phyloP scores from a whole-genome alignment of 495 filamentous ascomycete genomes.

The Aspergillus saccharolyticus region DNA sequence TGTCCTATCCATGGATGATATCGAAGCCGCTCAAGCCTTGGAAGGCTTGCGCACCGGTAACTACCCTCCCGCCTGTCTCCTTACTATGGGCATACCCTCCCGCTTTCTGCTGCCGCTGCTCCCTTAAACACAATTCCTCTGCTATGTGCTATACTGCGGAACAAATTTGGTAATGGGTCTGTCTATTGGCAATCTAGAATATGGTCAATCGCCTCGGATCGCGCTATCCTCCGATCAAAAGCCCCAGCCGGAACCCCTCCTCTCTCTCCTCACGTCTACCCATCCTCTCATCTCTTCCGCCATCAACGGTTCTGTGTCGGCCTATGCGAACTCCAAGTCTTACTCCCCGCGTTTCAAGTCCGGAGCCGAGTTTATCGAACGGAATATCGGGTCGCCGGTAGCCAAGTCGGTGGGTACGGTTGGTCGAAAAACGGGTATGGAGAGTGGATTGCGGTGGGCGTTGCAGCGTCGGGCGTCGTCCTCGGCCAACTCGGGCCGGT shows the following conservation, averaged over 20 bases:
- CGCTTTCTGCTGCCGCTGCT: neutral
- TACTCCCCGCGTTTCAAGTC: slow-evolving; percentile 82
- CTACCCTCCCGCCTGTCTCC: neutral
- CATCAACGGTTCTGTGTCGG: slow-evolving; percentile 73
- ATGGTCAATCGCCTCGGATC: slow-evolving; percentile 29
- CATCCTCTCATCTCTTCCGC: slow-evolving; percentile 76
- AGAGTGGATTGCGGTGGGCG: slow-evolving; percentile 75
- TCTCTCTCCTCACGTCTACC: slow-evolving; percentile 72
- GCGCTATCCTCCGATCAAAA: slow-evolving; percentile 29
- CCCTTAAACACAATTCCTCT: neutral
- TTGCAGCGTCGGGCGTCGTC: slow-evolving; percentile 44
- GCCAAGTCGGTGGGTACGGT: slow-evolving; percentile 78
- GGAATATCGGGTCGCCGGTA: slow-evolving; percentile 71
- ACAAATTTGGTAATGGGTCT: neutral
- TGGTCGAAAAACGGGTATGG: slow-evolving; percentile 74
- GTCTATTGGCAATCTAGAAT: slow-evolving; percentile 19
- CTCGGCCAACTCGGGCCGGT: slow-evolving; percentile 38
- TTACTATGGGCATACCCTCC: neutral
- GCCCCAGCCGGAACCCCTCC: slow-evolving; percentile 59
- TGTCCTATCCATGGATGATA: slow-evolving; percentile 71
- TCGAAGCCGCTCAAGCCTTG: slow-evolving; percentile 83
- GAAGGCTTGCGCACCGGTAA: slow-evolving; percentile 77
- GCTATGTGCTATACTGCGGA: neutral
- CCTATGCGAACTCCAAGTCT: slow-evolving; percentile 77
- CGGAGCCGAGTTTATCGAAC: slow-evolving; percentile 79